A percentile compares a stretch with the other conserved stretches of the same genome.
Evolutionary conservation across 495 filamentous ascomycete genomes (phyloP).

Genomic region (Amniculicola lignicola): DNA sequence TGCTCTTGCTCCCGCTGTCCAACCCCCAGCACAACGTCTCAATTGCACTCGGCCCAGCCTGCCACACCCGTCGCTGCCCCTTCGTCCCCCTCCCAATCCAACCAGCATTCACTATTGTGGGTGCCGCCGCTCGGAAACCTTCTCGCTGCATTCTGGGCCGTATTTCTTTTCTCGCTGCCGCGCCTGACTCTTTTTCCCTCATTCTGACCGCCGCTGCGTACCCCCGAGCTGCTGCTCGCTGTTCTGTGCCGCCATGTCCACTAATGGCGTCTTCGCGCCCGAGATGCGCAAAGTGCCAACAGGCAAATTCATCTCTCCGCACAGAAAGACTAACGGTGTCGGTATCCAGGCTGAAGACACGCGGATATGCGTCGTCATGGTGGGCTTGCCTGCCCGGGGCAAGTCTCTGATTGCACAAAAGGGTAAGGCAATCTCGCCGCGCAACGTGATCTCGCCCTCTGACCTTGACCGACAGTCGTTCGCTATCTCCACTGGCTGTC

Average conservation of each 20-base stretch:
- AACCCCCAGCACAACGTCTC: too few relatives aligned
- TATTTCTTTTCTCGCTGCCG: conserved; percentile 17
- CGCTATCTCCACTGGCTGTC: conserved; percentile 95
- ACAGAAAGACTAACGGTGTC: conserved; percentile 51
- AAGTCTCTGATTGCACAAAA: conserved; percentile 97
- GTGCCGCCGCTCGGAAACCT: conserved; percentile 7
- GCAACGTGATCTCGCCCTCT: neutral
- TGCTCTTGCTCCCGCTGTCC: too few relatives aligned
- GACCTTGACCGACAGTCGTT: conserved; percentile 59
- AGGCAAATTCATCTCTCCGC: conserved; percentile 35
- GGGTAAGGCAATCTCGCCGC: conserved; percentile 54
- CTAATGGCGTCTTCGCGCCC: conserved; percentile 34
- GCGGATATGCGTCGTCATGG: conserved; percentile 98
- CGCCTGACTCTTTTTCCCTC: conserved; percentile 8
- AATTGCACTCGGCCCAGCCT: too few relatives aligned
- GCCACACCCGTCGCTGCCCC: too few relatives aligned
- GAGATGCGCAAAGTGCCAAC: conserved; percentile 38
- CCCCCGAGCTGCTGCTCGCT: conserved; percentile 23
- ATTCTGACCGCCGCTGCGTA: conserved; percentile 6
- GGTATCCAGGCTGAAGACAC: conserved; percentile 81
- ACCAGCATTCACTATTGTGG: neutral
- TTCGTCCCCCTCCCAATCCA: neutral
- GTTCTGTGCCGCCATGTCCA: conserved; percentile 15
- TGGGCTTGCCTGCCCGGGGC: conserved; percentile 88
- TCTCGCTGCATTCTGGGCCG: conserved; percentile 13